Evolutionary conservation across 192 early-diverging fungal genomes (phyloP), one percentile per base, ranked within the genome.

Genomic region (Dimargaris cristalligena): DNA sequence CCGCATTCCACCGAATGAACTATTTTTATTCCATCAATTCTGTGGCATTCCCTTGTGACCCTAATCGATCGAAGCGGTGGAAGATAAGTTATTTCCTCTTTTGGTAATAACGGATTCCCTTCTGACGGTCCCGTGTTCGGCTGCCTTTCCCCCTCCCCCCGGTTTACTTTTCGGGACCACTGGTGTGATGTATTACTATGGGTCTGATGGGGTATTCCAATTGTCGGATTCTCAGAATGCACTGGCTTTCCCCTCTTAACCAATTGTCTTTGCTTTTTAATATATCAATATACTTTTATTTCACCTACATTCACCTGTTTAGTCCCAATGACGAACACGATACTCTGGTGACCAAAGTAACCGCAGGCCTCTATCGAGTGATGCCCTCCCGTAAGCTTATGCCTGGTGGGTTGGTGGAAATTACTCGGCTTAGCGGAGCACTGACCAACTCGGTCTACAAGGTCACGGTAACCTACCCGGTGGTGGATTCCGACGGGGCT

Each of bases 401-500:
- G 4, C 28, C 38, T 3, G 13, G 20, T 13, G 13, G 47, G 10
- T 60, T 70, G 0, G 48, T 84, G 11, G 16, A 54, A 4, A 50
- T 84, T 30, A 58, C 67, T 4, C 67, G 80, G 22, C 62, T 87
- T 45, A 80, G 74, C 68, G 85, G 85, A 10, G 85, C 85, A 2
- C 70, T 87, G 78, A 87, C 85, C 52, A 87, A 87, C 70, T 76
- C 72, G 62, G 64, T 76, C 1, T 72, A 44, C 49, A 70, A 72
- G 65, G 64, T 74, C 6, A 65, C 57, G 2, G 35, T 70, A 26
- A 54, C 30, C 32, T 65, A 22, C 69, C 25, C 66, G 62, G 33
- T 68, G 63, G 25, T 34, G 56, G 8, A 60, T 63, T 0, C 34
- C 66, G 10, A 34, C 59, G n/a, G n/a, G n/a, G n/a, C n/a, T n/a